Percentiles rank a stretch among this genome's conserved stretches.
These are phyloP conservation scores for Papilionanthe hybrid DNA, from an alignment of 116 monocot species.

Conservation along the genomic window DNA sequence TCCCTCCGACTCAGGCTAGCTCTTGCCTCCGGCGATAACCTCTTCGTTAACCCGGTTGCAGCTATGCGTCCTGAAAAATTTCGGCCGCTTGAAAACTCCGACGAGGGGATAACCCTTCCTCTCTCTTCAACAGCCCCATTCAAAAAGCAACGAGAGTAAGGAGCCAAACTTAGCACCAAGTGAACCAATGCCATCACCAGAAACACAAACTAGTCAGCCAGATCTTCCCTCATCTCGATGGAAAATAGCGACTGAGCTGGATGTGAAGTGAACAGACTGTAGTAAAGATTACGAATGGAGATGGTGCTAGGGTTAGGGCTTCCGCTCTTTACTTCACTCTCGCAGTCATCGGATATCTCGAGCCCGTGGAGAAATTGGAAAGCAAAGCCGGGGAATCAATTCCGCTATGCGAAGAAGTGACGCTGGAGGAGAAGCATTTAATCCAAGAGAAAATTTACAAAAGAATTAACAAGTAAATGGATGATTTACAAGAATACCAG, in stretches of 20 bases:
- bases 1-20: background rate
- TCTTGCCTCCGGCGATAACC: background rate
- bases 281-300: background rate
- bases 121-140: slow-evolving; percentile 5
- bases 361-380: background rate
- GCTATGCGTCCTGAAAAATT: background rate
- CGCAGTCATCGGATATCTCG: background rate
- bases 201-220: background rate
- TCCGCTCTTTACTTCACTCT: background rate
- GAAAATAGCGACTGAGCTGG: background rate
- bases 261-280: background rate
- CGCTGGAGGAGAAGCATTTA: background rate
- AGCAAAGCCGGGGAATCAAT: background rate
- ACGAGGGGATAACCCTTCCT: background rate
- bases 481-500: too few species aligned
- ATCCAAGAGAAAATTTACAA: background rate
- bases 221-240: background rate
- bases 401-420: background rate
- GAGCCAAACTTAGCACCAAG: slow-evolving; percentile 6
- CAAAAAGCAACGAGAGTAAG: background rate
- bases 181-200: slow-evolving; percentile 16
- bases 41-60: background rate
- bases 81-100: background rate
- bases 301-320: background rate
- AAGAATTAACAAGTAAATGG: background rate